Percentiles rank a stretch among this genome's conserved stretches.
Evolutionary conservation across 2,329 filamentous ascomycete species (phyloP).

Genomic region (Alternaria sp.): DNA sequence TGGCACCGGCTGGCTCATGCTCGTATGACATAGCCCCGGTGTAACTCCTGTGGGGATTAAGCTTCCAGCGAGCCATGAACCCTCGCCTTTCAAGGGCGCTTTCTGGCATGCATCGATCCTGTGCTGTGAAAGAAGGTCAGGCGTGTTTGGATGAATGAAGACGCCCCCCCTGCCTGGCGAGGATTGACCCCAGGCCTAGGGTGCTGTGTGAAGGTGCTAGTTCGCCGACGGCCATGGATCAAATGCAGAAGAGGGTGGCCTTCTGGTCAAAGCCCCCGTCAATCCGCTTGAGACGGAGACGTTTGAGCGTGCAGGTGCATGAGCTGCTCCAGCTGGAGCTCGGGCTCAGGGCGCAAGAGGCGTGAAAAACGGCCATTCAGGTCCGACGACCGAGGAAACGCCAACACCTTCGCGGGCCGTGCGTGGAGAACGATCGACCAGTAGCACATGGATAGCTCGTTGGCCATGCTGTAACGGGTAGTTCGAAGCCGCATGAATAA

Average conservation of each 20-base stretch:
- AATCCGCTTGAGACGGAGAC: constrained; percentile 34
- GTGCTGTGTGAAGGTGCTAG: constrained; percentile 6
- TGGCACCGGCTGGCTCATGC: constrained; percentile 41
- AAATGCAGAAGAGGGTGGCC: constrained; percentile 21
- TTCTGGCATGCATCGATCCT: neutral
- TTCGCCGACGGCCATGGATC: constrained; percentile 21
- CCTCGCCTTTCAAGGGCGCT: constrained; percentile 25
- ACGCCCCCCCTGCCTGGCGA: constrained; percentile 14
- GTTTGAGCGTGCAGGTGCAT: constrained; percentile 38
- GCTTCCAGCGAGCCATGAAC: constrained; percentile 41
- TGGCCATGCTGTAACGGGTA: constrained; percentile 23
- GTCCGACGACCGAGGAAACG: constrained; percentile 32
- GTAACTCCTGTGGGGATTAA: constrained; percentile 49
- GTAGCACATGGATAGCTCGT: constrained; percentile 20
- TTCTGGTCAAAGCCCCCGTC: constrained; percentile 26
- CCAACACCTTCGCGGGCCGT: constrained; percentile 34
- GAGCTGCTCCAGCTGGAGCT: constrained; percentile 39
- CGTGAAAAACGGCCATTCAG: constrained; percentile 38
- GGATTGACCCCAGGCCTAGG: constrained; percentile 11
- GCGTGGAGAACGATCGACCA: constrained; percentile 39
- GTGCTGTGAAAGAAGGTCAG: neutral
- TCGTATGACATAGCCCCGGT: constrained; percentile 53
- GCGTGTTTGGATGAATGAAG: constrained; percentile 2
- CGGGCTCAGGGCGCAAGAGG: constrained; percentile 28
- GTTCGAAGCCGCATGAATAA: constrained; percentile 20